Base-by-base conservation (phyloP, 176 grass and related monocot species). In the Cenchrus americanus region DNA sequence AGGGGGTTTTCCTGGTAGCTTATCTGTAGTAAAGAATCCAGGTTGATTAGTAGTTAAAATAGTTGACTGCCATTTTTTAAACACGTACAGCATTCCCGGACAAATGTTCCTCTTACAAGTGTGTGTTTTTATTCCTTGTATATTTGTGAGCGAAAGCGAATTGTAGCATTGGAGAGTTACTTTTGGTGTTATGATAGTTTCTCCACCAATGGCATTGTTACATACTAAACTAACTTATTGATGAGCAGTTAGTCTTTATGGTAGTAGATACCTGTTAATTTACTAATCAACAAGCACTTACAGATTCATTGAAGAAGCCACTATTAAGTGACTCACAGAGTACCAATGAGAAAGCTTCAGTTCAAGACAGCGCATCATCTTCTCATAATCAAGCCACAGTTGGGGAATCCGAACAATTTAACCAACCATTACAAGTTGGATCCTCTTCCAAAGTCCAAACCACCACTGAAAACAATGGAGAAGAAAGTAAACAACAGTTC, bases 291-390 rank as follows among this genome's bases (percentile, higher is more conserved):
- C 63, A 58, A 71, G 30, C 19, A 78, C n/a, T 58, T 82, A 22
- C 83, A 89, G 83, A 57, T 82, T 7, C 78, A 50, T 12, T 32
- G 19, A 76, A 81, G 47, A n/a, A 58, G 6, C 83, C 83, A 42
- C 21, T 82, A 18, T n/a, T 86, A 65, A 54, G 37, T 47, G 70
- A 1, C 44, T 14, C 23, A 61, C 70, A 44, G 44, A 77, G 19
- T 26, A 54, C 65, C 5, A 6, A 15, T 44, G 0, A 18, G 80
- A 32, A n/a, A 77, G 11, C 21, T 24, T n/a, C 55, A 26, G 66
- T 53, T 41, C 47, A 40, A 49, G 41, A 24, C 30, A 81, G 24
- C 53, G 3, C 69, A 23, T 18, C 62, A 65, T 64, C 47, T 63
- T 40, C 15, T 1, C 37, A 83, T 54, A 71, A 46, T 57, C 34